Conservation (phyloP, 176 grass and related monocot species). For the Pontederia crassipes region DNA sequence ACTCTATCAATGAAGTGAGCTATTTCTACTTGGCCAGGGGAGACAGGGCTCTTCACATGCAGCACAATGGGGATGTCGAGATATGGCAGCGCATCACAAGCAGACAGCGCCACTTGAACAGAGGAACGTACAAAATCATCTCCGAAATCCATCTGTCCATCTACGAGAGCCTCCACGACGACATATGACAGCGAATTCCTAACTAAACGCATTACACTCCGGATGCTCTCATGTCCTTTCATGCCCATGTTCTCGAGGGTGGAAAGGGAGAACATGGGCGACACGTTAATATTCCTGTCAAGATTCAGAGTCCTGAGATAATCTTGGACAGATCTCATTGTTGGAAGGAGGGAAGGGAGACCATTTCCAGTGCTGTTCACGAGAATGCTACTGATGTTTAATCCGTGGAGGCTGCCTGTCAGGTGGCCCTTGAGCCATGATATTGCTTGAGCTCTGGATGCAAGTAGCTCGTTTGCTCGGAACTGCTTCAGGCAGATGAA, state of each 20-base stretch:
- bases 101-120: not conserved
- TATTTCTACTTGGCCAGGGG: conserved; percentile 17
- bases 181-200: conserved; percentile 36
- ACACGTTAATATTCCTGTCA: conserved; percentile 19
- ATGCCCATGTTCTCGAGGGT: conserved; percentile 26
- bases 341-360: conserved; percentile 21
- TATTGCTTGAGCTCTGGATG: conserved; percentile 15
- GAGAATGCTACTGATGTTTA: conserved; percentile 32
- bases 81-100: conserved; percentile 12
- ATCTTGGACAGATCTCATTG: conserved; percentile 24
- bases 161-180: conserved; percentile 15
- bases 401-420: conserved; percentile 8
- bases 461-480: not conserved
- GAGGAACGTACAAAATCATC: conserved; percentile 10
- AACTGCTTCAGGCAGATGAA: not conserved
- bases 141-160: conserved; percentile 3
- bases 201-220: conserved; percentile 26
- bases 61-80: conserved; percentile 26
- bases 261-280: conserved; percentile 34
- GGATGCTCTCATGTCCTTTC: conserved; percentile 11
- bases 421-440: conserved; percentile 13
- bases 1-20: conserved; percentile 9
- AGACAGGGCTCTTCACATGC: conserved; percentile 13
- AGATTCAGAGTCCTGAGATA: conserved; percentile 21
- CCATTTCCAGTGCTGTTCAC: conserved; percentile 18